Evolutionary conservation across 2,329 filamentous ascomycete genomes (phyloP), one percentile per base, ranked within the genome.

Genomic region (Cordyceps javanica): DNA sequence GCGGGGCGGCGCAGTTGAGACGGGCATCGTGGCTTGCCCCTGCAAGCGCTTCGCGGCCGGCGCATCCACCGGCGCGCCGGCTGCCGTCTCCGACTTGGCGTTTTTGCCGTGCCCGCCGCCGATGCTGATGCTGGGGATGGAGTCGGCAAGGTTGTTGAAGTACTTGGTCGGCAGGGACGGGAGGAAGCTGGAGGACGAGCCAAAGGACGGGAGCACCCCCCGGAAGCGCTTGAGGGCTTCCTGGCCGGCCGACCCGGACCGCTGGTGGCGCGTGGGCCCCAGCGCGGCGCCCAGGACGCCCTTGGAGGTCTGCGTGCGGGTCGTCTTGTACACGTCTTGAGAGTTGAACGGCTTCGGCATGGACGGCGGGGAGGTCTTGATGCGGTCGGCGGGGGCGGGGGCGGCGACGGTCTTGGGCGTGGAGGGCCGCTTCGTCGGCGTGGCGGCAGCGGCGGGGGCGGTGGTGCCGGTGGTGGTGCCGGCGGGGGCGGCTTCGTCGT

Each of bases 171-270:
- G 74, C 3, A 81, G 68, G 0, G 79, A 80, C 5, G 72, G 69
- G 7, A 72, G 58, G 13, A 74, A 59, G 49, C 69, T 64, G n/a
- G 64, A 60, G 2, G 70, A 65, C 6, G 67, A 60, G 45, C 60
- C 61, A 34, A 83, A 72, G 6, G 81, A 84, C 2, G 82, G 81
- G 9, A 86, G 66, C 0, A 77, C 81, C 60, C 79, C 82, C 44
- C 80, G 80, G 44, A 86, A 67, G 61, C 75, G 80, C 66, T 77
- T 83, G 26, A 86, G 66, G 5, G 82, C 79, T 56, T 85, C 82
- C 34, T 81, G 75, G 14, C 83, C 79, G 3, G 76, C 76, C 2
- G 83, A 86, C 16, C 77, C 74, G 19, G 83, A 80, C 21, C 83
- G 74, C 13, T 73, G 70, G 45, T 76, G 74, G 52, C 80, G 73